phyloP scores from a whole-genome alignment of 108 stramenopile genomes.

The Schizochytrium sp. region DNA sequence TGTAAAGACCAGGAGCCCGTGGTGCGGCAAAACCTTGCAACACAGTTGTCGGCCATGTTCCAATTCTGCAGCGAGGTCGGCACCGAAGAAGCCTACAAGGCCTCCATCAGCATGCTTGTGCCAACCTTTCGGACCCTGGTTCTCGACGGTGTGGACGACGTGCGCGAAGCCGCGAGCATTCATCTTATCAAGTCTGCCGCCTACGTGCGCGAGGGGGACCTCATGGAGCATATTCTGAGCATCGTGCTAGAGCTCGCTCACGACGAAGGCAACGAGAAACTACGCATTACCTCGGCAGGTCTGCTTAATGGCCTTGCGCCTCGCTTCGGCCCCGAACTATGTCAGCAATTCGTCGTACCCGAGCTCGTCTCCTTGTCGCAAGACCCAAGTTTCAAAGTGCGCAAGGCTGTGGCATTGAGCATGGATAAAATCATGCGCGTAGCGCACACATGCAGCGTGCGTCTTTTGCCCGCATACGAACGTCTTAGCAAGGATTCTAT shows the following conservation, averaged over 20 bases:
- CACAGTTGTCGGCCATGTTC: conserved; percentile 60
- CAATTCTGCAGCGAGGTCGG: conserved; percentile 1
- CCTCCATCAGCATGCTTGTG: conserved; percentile 27
- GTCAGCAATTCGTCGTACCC: conserved; percentile 35
- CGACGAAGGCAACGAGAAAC: conserved; percentile 64
- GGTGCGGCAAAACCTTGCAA: conserved; percentile 76
- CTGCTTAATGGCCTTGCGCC: conserved; percentile 43
- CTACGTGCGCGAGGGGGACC: conserved; percentile 32
- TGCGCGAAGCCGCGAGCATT: conserved; percentile 37
- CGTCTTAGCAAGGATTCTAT: conserved; percentile 78
- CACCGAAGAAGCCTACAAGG: conserved; percentile 2
- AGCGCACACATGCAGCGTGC: conserved; percentile 55
- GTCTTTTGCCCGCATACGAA: conserved; percentile 81
- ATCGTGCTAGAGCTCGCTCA: conserved; percentile 55
- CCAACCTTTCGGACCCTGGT: conserved; percentile 33
- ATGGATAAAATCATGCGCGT: conserved; percentile 75
- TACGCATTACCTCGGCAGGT: conserved; percentile 81
- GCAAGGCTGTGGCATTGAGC: conserved; percentile 77
- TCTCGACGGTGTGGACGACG: conserved; percentile 34
- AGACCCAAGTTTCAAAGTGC: conserved; percentile 85
- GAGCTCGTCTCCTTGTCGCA: conserved; percentile 71
- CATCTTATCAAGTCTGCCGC: conserved; percentile 29
- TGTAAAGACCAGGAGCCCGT: conserved; percentile 65
- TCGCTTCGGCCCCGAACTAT: conserved; percentile 22
- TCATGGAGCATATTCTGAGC: conserved; percentile 53